Conservation (phyloP, 2,329 filamentous ascomycete genomes). For the Aspergillus ochraceoroseus region DNA sequence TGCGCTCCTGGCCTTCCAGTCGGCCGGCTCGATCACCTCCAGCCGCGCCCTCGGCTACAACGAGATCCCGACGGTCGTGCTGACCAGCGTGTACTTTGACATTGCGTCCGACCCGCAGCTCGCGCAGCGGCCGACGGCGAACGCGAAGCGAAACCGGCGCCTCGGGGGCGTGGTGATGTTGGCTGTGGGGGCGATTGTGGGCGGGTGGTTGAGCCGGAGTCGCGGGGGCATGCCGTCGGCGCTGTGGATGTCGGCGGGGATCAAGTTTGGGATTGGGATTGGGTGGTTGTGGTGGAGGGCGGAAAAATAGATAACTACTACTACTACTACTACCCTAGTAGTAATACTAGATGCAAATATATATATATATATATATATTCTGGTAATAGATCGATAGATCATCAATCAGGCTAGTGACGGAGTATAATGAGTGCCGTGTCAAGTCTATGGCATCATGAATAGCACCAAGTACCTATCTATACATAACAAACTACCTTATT, state of each 20-base stretch:
- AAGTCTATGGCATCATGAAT: too few relatives aligned
- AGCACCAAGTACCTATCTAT: too few relatives aligned
- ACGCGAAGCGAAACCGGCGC: conserved; percentile 39
- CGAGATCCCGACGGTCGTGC: conserved; percentile 45
- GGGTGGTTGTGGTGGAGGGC: conserved; percentile 40
- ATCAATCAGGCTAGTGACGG: too few relatives aligned
- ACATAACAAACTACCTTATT: too few relatives aligned
- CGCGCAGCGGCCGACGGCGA: conserved; percentile 31
- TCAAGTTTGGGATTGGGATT: conserved; percentile 38
- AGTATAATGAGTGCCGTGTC: too few relatives aligned
- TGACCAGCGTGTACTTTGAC: conserved; percentile 47
- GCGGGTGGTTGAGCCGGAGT: conserved; percentile 43
- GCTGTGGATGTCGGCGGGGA: conserved; percentile 41
- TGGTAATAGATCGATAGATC: too few relatives aligned
- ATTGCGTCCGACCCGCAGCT: conserved; percentile 42
- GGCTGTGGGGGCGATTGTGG: conserved; percentile 40
- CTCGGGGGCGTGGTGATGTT: conserved; percentile 37
- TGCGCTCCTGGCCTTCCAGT: conserved; percentile 44
- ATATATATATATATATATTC: too few relatives aligned
- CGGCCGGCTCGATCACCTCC: conserved; percentile 42
- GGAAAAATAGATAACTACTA: conserved; percentile 3
- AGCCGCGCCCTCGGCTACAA: conserved; percentile 41
- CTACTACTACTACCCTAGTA: background rate
- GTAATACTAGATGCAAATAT: too few relatives aligned
- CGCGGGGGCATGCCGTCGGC: conserved; percentile 42